Evolutionary conservation across 2,329 filamentous ascomycete species (phyloP), one percentile per base, ranked within the genome.

Genomic region (Diplodia seriata): DNA sequence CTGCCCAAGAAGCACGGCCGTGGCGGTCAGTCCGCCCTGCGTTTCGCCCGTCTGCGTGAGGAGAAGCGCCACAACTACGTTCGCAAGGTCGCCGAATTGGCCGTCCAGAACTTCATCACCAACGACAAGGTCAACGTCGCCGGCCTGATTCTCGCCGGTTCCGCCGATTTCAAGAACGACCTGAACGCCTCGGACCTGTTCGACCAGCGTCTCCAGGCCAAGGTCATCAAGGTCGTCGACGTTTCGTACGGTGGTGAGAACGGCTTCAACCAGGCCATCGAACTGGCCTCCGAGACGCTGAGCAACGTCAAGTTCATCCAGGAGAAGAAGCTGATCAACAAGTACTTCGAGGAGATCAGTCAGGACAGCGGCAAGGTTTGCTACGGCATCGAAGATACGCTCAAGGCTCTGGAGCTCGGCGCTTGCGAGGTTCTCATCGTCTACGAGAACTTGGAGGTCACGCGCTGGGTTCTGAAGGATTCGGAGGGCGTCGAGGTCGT

Each of bases 21-120:
- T 91, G 95, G 95, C 94, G 95, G 95, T 87, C 96, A 99, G 86
- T 99, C 95, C 73, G 95, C 95, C 69, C 88, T 99, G 77, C 96
- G 95, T 94, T 99, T 99, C 82, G 93, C 95, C 71, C 95, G 95
- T 94, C 91, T 99, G 69, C 90, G 95, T 86, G 95, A 99, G 82
- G 95, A 99, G 83, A 99, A 99, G 85, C 94, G 95, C 74, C 95
- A 99, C 89, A 99, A 99, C 85, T 99, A 99, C 81, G 95, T 99
- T 74, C 93, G 95, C 78, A 99, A 99, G 84, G 96, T 99, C 70
- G 93, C 95, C 76, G 95, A 99, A 81, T 83, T 97, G 83, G 95
- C 95, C 43, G 95, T 99, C 65, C 96, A 99, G 82, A 98, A 98
- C 83, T 99, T 97, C 82, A 97, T 99, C 81, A 97, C 94, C 76